Percentiles rank a stretch among this genome's conserved stretches.
These are phyloP conservation scores for Uronychia binucleata DNA, from an alignment of 73 alveolate species.

Conservation along the genomic window DNA sequence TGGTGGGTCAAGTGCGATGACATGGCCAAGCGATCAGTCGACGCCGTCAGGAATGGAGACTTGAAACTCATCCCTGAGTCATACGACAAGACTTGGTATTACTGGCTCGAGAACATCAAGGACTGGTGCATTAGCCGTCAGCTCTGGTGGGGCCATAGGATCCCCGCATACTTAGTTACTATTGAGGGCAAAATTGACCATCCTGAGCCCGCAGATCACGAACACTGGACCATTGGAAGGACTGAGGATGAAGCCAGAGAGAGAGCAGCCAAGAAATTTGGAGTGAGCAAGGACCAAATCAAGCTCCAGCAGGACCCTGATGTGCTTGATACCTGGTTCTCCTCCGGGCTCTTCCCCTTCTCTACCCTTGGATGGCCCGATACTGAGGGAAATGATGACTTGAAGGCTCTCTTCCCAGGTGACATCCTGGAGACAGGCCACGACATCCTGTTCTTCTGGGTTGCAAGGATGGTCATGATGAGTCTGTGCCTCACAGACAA, in stretches of 20 bases:
- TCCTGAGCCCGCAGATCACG: slow-evolving; percentile 80
- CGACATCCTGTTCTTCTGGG: slow-evolving; percentile 99
- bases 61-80: slow-evolving; percentile 82
- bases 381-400: slow-evolving; percentile 85
- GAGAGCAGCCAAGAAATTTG: slow-evolving; percentile 82
- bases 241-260: slow-evolving; percentile 86
- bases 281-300: slow-evolving; percentile 70
- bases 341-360: slow-evolving; percentile 98
- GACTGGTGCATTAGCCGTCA: slow-evolving; percentile 98
- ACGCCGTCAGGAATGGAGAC: slow-evolving; percentile 85
- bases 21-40: slow-evolving; percentile 82
- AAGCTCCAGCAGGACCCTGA: slow-evolving; percentile 87
- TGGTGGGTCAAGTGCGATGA: slow-evolving; percentile 92
- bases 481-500: slow-evolving; percentile 90
- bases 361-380: slow-evolving; percentile 99
- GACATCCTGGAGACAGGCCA: slow-evolving; percentile 96
- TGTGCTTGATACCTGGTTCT: slow-evolving; percentile 99
- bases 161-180: slow-evolving; percentile 95
- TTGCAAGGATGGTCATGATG: slow-evolving; percentile 99
- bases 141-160: slow-evolving; percentile 99
- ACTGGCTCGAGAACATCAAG: slow-evolving; percentile 88
- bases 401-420: slow-evolving; percentile 97
- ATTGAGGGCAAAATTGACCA: slow-evolving; percentile 82
- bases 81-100: slow-evolving; percentile 88
- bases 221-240: slow-evolving; percentile 93